Evolutionary conservation across 75 land plant genomes (phyloP), one percentile per base, ranked within the genome.

Genomic region (Gnetum montanum): DNA sequence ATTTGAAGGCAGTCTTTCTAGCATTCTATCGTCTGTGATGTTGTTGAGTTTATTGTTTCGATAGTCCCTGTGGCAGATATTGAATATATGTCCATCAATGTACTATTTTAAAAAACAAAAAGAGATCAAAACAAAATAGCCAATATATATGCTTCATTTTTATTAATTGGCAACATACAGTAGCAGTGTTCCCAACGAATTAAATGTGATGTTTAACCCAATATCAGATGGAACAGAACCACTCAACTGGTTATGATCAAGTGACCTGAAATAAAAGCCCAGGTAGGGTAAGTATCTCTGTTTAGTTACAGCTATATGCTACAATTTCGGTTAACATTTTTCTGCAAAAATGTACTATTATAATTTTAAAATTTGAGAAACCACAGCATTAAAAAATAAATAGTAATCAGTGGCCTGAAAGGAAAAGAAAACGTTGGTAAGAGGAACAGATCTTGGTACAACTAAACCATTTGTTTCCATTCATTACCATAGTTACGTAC

Each of bases 191-290:
- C 25, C 55, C 41, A 43, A 49, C 37, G 64, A 51, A 68, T 41
- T 53, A 11, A 71, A 60, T 29, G 56, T 56, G n/a, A 64, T 57
- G 31, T 55, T 67, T 8, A 44, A 54, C 76, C 79, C 70, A 49
- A 75, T 52, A 16, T 25, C 47, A 7, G 70, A 60, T 56, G 73
- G 62, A 25, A 79, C 49, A 27, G 70, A 51, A 43, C 87, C 87
- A 67, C 23, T 70, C 55, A 83, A 54, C 24, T 57, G 51, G 67
- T 83, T 83, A 35, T 67, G 66, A 13, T 50, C 59, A 23, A 83
- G 68, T 35, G 46, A 62, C 62, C 87, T 83, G 76, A 40, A 60
- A 51, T 3, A 26, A 16, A 19, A 41, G 0, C 88, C 80, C 43
- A 84, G n/a, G n/a, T n/a, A n/a, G n/a, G n/a, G n/a, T n/a, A n/a